phyloP scores from a whole-genome alignment of 768 basidiomycete species.

The Phylloporus sp. region DNA sequence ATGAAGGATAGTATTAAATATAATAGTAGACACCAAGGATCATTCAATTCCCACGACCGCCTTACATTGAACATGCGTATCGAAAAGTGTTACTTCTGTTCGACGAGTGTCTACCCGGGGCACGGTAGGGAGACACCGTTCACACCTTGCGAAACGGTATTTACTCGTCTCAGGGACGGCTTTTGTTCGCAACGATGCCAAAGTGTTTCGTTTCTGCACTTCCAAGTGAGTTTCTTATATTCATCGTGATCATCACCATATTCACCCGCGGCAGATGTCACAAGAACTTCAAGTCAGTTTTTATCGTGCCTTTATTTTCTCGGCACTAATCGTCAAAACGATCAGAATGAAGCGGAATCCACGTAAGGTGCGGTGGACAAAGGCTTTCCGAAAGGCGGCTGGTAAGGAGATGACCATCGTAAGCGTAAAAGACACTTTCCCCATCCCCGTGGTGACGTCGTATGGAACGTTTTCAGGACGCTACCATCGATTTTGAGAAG shows the following conservation, averaged over 20 bases:
- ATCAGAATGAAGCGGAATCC: slow-evolving; percentile 98
- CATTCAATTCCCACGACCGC: slow-evolving; percentile 23
- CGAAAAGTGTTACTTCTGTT: slow-evolving; percentile 99
- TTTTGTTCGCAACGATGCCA: slow-evolving; percentile 97
- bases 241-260: background rate
- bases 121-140: slow-evolving; percentile 55
- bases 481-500: slow-evolving; percentile 99
- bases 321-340: slow-evolving; percentile 1
- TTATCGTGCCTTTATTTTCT: background rate
- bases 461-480: slow-evolving; percentile 59
- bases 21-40: background rate
- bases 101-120: slow-evolving; percentile 93
- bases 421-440: slow-evolving; percentile 28
- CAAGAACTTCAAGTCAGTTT: slow-evolving; percentile 94
- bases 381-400: slow-evolving; percentile 97
- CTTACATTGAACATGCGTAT: slow-evolving; percentile 65
- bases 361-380: slow-evolving; percentile 98
- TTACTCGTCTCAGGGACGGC: slow-evolving; percentile 58
- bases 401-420: slow-evolving; percentile 99
- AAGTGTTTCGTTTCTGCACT: slow-evolving; percentile 96
- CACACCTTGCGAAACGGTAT: background rate
- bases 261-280: slow-evolving; percentile 64
- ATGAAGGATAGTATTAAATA: too few relatives aligned
- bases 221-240: slow-evolving; percentile 66
- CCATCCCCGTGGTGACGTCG: background rate